These are phyloP conservation scores for Rhizopogon salebrosus DNA, from an alignment of 768 basidiomycete genomes.

Conservation along the genomic window DNA sequence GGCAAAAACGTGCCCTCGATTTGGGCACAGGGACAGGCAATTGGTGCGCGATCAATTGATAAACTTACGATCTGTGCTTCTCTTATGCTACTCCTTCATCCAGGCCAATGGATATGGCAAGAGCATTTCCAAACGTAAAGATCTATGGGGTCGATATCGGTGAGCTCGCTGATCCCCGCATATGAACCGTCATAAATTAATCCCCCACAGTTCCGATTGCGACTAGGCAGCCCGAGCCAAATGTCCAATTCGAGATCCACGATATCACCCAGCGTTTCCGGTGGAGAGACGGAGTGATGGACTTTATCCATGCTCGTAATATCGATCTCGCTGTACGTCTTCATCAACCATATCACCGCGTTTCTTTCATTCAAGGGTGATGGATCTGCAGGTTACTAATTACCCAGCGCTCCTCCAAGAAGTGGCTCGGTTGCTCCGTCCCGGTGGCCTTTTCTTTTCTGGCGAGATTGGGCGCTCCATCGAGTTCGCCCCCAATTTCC, in stretches of 20 bases:
- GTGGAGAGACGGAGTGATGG: slow-evolving; percentile 51
- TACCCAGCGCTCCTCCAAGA: slow-evolving; percentile 52
- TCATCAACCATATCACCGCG: neutral
- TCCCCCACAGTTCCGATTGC: slow-evolving; percentile 60
- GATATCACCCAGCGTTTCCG: slow-evolving; percentile 51
- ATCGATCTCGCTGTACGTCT: slow-evolving; percentile 55
- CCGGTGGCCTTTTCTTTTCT: slow-evolving; percentile 67
- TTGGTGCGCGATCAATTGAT: slow-evolving; percentile 46
- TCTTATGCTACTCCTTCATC: slow-evolving; percentile 9
- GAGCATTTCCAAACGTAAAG: slow-evolving; percentile 53
- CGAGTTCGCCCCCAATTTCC: slow-evolving; percentile 31
- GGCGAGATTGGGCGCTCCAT: slow-evolving; percentile 53
- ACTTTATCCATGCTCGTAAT: slow-evolving; percentile 62
- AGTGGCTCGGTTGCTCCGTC: slow-evolving; percentile 57
- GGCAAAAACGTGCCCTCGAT: slow-evolving; percentile 57
- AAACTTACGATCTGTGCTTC: slow-evolving; percentile 14
- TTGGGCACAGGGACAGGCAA: slow-evolving; percentile 71
- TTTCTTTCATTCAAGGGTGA: slow-evolving; percentile 11
- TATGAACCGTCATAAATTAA: slow-evolving; percentile 9
- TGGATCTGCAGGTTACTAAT: slow-evolving; percentile 42
- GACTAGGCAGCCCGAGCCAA: slow-evolving; percentile 52
- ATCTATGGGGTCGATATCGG: slow-evolving; percentile 78
- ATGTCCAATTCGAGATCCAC: slow-evolving; percentile 63
- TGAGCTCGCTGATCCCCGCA: slow-evolving; percentile 29
- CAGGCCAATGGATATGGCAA: slow-evolving; percentile 76